Conservation (phyloP, 208 protist genomes). For the Acanthamoeba healyi region DNA sequence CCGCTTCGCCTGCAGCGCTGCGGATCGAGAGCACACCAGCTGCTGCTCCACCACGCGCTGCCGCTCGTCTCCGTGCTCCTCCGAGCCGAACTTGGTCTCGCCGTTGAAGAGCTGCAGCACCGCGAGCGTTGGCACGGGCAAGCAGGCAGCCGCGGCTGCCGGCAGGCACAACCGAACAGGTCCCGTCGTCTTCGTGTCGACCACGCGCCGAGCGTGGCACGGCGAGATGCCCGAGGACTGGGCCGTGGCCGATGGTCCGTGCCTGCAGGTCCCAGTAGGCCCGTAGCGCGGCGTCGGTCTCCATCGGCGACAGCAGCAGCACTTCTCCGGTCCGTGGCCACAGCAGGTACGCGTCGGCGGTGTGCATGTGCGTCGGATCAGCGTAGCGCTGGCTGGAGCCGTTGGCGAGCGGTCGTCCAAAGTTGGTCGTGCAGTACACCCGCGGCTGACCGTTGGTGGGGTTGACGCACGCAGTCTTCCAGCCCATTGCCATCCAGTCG, state of each 20-base stretch:
- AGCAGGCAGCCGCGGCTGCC: background rate
- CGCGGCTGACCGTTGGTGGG: background rate
- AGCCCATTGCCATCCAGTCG: background rate
- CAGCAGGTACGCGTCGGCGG: background rate
- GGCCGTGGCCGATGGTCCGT: background rate
- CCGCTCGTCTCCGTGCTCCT: background rate
- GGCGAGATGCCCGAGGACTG: background rate
- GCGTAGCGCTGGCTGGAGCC: background rate
- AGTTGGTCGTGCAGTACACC: background rate
- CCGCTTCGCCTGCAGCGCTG: background rate
- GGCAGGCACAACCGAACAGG: background rate
- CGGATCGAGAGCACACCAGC: background rate
- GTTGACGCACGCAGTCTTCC: background rate
- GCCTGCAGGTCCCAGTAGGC: background rate
- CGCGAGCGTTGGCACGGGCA: background rate
- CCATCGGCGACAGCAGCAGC: background rate
- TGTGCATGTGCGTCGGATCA: background rate
- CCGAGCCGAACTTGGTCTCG: background rate
- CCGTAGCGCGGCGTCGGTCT: background rate
- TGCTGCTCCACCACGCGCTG: background rate
- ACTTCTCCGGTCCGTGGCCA: background rate
- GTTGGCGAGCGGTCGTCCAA: background rate
- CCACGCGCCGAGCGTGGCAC: background rate
- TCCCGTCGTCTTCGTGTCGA: background rate
- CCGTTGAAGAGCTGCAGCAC: background rate